Percentiles rank a stretch among this genome's conserved stretches.
phyloP scores from a whole-genome alignment of 768 basidiomycete genomes.

The Leccinum pellstonianum region DNA sequence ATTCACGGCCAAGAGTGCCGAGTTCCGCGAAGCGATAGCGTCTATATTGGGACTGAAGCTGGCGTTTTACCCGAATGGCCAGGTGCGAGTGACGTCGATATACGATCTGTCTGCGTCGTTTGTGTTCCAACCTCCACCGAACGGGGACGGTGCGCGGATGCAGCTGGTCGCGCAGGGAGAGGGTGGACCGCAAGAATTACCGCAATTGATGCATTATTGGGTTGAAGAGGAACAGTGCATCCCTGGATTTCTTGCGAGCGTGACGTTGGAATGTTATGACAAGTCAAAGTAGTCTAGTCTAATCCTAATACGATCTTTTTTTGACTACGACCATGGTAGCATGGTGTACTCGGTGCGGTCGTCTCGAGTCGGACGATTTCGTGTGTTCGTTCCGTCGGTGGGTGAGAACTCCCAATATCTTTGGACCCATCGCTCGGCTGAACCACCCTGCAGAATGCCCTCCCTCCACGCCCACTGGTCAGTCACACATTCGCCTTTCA shows the following conservation, averaged over 20 bases:
- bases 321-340: neutral
- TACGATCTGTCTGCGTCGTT: conserved; percentile 87
- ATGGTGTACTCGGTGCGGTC: too few species aligned
- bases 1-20: conserved; percentile 79
- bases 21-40: conserved; percentile 89
- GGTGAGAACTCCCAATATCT: too few species aligned
- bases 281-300: conserved; percentile 49
- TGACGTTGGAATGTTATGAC: conserved; percentile 87
- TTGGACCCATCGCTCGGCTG: too few species aligned
- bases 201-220: conserved; percentile 81
- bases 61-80: conserved; percentile 87
- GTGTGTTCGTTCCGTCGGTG: too few species aligned
- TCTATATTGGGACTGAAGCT: conserved; percentile 90
- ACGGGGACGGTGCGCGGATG: conserved; percentile 53
- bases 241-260: conserved; percentile 84
- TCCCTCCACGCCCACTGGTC: too few species aligned
- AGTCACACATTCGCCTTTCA: too few species aligned
- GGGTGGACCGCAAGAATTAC: conserved; percentile 71
- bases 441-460: too few species aligned
- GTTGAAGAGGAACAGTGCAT: conserved; percentile 82
- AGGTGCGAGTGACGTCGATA: conserved; percentile 86
- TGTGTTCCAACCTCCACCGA: conserved; percentile 67
- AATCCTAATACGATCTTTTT: neutral
- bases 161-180: conserved; percentile 74
- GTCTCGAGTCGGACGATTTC: too few species aligned